These are phyloP conservation scores for Komagataella pseudopastoris DNA, from an alignment of 805 yeast genomes.

Conservation along the genomic window DNA sequence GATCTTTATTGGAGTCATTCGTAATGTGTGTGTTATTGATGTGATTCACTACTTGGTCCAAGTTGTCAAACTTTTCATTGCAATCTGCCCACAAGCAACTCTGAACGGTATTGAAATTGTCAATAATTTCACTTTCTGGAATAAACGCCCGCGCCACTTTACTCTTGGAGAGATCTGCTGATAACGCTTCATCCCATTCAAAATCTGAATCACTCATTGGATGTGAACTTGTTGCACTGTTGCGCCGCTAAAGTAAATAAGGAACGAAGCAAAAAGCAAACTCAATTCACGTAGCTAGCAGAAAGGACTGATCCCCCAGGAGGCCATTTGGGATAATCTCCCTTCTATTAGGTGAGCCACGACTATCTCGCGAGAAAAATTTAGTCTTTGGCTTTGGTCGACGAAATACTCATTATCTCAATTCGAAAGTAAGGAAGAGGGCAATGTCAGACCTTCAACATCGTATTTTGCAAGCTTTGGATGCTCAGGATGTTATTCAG, in stretches of 20 bases:
- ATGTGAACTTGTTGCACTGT: background rate
- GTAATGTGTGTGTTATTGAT: slow-evolving; percentile 23
- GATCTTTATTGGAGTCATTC: slow-evolving; percentile 18
- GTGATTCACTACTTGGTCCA: slow-evolving; percentile 26
- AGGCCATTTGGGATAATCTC: background rate
- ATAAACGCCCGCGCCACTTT: background rate
- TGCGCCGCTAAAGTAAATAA: background rate
- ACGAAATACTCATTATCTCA: background rate
- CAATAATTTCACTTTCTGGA: background rate
- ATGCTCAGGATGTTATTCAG: slow-evolving; percentile 44
- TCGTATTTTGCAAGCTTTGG: slow-evolving; percentile 49
- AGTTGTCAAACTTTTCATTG: slow-evolving; percentile 12
- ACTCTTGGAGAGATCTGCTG: background rate
- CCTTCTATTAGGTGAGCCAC: background rate
- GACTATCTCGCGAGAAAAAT: background rate
- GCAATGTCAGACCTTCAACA: slow-evolving; percentile 62
- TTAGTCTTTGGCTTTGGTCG: background rate
- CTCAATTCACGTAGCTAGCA: background rate
- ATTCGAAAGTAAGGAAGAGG: background rate
- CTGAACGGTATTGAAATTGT: background rate
- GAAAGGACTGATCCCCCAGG: background rate
- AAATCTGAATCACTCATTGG: slow-evolving; percentile 3
- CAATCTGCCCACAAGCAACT: slow-evolving; percentile 27
- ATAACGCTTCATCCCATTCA: background rate
- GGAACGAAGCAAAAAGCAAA: background rate